Evolutionary conservation across 305 asterid species (phyloP), one percentile per base, ranked within the genome.

Genomic region (Fraxinus velutina): DNA sequence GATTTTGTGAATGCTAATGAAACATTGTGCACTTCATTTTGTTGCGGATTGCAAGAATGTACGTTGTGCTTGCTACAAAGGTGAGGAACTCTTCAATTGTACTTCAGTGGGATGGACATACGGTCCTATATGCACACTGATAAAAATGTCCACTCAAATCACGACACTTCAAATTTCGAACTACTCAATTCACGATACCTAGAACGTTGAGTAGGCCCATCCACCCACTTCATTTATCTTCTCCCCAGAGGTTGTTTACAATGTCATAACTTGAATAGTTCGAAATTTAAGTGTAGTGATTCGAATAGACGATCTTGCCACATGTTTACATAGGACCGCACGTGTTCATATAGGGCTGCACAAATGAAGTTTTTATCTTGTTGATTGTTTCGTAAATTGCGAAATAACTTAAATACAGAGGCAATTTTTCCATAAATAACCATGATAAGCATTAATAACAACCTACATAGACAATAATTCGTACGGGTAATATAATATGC

Each of bases 391-490:
- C 24, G 64, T 17, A 17, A 47, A 47, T 47, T 13, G 57, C 6
- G 57, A 47, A 47, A 12, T 44, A 44, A 44, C 55, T 12, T 12
- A 47, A 13, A 17, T 57, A 57, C 12, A 57, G 29, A 57, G 81
- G 33, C 32, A 77, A 73, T 47, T 30, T 62, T 73, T 62, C 71
- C 33, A 62, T 62, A 62, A 42, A 81, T 78, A 70, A 52, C 66
- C 55, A 66, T 71, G 22, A 75, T 70, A 62, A 52, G 52, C 32
- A 82, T 36, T 44, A 77, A 79, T 33, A 32, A 68, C 8, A 82
- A 79, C 77, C 80, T 62, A 80, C 76, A 85, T 52, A 4, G 84
- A 78, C 78, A 84, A 78, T 73, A 37, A 30, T 33, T 66, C 36
- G 13, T 66, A 66, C 37, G 73, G 27, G 13, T 33, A 17, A 32